Evolutionary conservation across 345 rosid species (phyloP).

Genomic region (Populus alba): DNA sequence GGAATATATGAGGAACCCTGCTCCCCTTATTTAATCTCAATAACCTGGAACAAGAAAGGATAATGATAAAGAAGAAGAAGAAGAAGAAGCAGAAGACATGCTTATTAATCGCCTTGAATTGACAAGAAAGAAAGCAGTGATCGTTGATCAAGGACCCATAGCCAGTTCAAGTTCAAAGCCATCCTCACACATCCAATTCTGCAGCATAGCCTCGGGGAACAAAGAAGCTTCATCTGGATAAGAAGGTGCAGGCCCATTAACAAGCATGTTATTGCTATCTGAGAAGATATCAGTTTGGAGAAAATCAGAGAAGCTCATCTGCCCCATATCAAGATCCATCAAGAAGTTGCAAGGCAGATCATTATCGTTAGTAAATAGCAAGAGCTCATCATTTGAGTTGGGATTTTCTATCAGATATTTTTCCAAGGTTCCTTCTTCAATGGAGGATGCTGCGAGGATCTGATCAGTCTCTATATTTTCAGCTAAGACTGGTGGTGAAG

Average conservation of each 20-base stretch:
- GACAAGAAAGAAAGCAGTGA: too few relatives aligned
- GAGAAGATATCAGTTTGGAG: not conserved
- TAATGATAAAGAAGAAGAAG: too few relatives aligned
- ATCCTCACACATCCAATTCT: slow-evolving; percentile 4
- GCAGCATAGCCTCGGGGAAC: slow-evolving; percentile 25
- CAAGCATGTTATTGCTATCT: not conserved
- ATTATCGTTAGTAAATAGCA: not conserved
- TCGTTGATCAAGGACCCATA: too few relatives aligned
- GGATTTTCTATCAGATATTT: not conserved
- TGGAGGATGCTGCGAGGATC: not conserved
- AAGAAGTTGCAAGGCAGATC: not conserved
- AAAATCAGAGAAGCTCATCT: not conserved
- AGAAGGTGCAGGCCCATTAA: not conserved
- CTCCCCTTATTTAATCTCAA: too few relatives aligned
- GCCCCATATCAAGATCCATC: not conserved
- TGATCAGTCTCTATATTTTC: too few relatives aligned
- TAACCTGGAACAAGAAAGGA: too few relatives aligned
- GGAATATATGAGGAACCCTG: too few relatives aligned
- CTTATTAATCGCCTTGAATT: too few relatives aligned
- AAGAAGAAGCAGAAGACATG: too few relatives aligned
- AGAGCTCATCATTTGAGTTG: not conserved
- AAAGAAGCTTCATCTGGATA: not conserved
- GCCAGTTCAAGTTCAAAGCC: not conserved
- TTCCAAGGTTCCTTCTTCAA: not conserved
- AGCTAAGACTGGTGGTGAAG: too few relatives aligned